Conservation (phyloP, 208 protist species). For the Trypanosoma boissoni region DNA sequence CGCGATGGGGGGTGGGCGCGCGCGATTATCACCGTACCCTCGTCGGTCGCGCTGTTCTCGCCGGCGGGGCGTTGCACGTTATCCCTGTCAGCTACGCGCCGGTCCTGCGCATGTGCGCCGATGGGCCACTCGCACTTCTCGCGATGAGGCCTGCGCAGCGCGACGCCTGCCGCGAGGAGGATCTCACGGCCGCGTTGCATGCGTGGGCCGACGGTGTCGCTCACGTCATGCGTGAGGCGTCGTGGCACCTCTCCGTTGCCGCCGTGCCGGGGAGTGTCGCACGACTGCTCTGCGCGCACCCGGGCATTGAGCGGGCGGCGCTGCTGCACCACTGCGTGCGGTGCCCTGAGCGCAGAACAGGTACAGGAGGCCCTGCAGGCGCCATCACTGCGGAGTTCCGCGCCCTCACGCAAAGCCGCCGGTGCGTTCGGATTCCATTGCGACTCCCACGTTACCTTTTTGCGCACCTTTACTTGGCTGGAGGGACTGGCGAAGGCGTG, state of each 20-base stretch:
- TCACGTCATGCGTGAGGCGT: constrained; percentile 20
- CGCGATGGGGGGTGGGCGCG: constrained; percentile 24
- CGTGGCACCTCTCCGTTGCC: constrained; percentile 29
- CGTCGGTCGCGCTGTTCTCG: constrained; percentile 14
- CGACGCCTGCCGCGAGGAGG: constrained; percentile 5
- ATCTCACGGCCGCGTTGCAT: constrained; percentile 16
- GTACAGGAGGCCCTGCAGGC: constrained; percentile 10
- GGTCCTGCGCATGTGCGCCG: not conserved
- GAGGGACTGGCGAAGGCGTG: constrained; percentile 11
- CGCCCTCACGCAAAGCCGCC: constrained; percentile 22
- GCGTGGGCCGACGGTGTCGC: constrained; percentile 7
- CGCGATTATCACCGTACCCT: constrained; percentile 24
- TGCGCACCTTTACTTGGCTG: constrained; percentile 36
- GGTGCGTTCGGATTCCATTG: constrained; percentile 42
- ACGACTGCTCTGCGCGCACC: constrained; percentile 24
- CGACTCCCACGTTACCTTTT: constrained; percentile 44
- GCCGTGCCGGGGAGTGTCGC: constrained; percentile 44
- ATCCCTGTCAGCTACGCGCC: constrained; percentile 6
- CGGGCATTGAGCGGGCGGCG: constrained; percentile 24
- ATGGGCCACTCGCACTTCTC: constrained; percentile 17
- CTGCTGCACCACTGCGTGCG: constrained; percentile 38
- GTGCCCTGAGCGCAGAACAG: constrained; percentile 22
- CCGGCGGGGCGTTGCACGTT: constrained; percentile 11
- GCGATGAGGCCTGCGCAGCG: constrained; percentile 2
- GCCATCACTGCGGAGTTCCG: constrained; percentile 22